A percentile compares a stretch with the other conserved stretches of the same genome.
Conservation (phyloP, 1,139 yeast genomes). For the Suhomyces atakaporum region DNA sequence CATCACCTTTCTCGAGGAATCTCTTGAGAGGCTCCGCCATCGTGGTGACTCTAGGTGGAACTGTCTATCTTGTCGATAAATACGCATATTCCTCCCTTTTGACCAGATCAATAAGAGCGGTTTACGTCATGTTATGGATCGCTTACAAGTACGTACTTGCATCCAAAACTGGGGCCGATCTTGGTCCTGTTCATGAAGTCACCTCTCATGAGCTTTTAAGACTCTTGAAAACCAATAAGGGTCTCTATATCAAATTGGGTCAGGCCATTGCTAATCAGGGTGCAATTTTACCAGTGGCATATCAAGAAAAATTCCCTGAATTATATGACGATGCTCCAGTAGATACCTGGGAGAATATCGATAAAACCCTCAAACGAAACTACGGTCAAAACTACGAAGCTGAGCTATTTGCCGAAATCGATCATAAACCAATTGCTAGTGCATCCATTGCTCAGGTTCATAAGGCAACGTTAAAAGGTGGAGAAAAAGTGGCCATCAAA, state of each 20-base stretch:
- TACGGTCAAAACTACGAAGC: slow-evolving; percentile 50
- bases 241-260: slow-evolving; percentile 74
- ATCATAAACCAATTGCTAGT: slow-evolving; percentile 61
- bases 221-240: slow-evolving; percentile 60
- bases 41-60: slow-evolving; percentile 7
- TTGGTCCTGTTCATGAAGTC: slow-evolving; percentile 58
- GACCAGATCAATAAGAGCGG: slow-evolving; percentile 54
- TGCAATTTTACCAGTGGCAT: slow-evolving; percentile 62
- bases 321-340: slow-evolving; percentile 73
- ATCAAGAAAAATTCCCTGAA: slow-evolving; percentile 52
- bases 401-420: slow-evolving; percentile 47
- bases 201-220: slow-evolving; percentile 58
- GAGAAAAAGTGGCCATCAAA: slow-evolving; percentile 64
- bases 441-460: slow-evolving; percentile 80
- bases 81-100: slow-evolving; percentile 49
- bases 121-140: slow-evolving; percentile 49
- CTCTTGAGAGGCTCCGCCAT: background rate
- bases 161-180: slow-evolving; percentile 40
- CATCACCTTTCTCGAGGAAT: too few species aligned
- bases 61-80: slow-evolving; percentile 40
- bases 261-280: slow-evolving; percentile 78
- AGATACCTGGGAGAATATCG: slow-evolving; percentile 61
- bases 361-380: slow-evolving; percentile 44
- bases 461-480: slow-evolving; percentile 51
- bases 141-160: slow-evolving; percentile 62